Percentiles rank a stretch among this genome's conserved stretches.
These are phyloP conservation scores for Durotheca rogersii DNA, from an alignment of 495 filamentous ascomycete species.

Conservation along the genomic window DNA sequence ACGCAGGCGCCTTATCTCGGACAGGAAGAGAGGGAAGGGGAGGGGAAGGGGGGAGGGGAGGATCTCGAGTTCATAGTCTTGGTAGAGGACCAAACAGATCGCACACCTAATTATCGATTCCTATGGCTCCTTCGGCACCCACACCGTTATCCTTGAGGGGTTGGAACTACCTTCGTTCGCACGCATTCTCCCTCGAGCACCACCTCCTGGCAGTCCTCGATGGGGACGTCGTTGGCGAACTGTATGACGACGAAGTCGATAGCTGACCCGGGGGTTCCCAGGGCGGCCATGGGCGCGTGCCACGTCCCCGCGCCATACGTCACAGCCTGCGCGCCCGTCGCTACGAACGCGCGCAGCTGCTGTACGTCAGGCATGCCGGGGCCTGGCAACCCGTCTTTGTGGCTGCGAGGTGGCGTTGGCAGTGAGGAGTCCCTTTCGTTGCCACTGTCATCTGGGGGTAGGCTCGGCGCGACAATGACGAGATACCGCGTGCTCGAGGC, in stretches of 20 bases:
- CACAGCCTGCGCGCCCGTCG: constrained; percentile 76
- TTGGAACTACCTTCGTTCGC: background rate
- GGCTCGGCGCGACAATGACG: constrained; percentile 87
- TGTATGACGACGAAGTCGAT: constrained; percentile 81
- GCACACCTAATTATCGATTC: constrained; percentile 13
- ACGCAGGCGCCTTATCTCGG: too few species aligned
- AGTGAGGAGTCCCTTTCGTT: too few species aligned
- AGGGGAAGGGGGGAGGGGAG: too few species aligned
- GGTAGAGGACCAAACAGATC: too few species aligned
- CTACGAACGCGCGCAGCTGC: constrained; percentile 74
- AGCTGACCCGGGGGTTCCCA: constrained; percentile 67
- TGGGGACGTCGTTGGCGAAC: constrained; percentile 76
- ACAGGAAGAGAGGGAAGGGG: too few species aligned
- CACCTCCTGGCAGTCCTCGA: constrained; percentile 91
- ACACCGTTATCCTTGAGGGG: constrained; percentile 7
- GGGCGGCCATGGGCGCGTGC: constrained; percentile 95
- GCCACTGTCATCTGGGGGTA: constrained; percentile 42
- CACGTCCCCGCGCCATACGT: constrained; percentile 91
- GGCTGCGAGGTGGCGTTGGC: constrained; percentile 32
- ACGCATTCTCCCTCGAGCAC: constrained; percentile 36
- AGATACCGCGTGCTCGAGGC: constrained; percentile 57
- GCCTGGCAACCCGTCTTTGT: constrained; percentile 40
- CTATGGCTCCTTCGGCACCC: background rate
- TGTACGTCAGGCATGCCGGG: constrained; percentile 72
- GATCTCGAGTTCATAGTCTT: too few species aligned